Evolutionary conservation across 345 rosid genomes (phyloP), one percentile per base, ranked within the genome.

Genomic region (Cardamine resedifolia): DNA sequence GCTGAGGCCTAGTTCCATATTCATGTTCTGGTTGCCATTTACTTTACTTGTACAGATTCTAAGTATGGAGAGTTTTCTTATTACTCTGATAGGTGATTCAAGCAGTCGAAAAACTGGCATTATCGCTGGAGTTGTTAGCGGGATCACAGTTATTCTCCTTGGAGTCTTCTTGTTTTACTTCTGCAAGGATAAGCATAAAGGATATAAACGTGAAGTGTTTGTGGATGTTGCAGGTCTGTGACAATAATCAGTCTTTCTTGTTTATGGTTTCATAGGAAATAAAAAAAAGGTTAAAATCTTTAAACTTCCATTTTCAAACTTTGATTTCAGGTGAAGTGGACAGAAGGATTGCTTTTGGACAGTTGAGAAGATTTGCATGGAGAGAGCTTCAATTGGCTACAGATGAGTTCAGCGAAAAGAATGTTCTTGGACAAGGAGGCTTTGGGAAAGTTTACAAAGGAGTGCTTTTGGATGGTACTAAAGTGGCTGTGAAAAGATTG

Each of bases 281-380:
- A 34, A 3, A 15, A 11, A 14, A 56, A 16, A 23, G 31, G 21
- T 55, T 16, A n/a, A 16, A 50, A 26, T 23, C 53, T 49, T 39
- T 70, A 4, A 3, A 27, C n/a, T n/a, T n/a, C n/a, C n/a, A 8
- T 1, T 33, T 68, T 27, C 4, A 31, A 80, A 73, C 24, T 48
- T 58, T 18, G 65, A 2, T 66, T 36, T 77, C 81, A 95, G 99
- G 98, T 79, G 98, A 95, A 83, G 97, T 90, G 28, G 99, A 95
- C 81, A 79, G 91, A 77, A 85, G 96, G 82, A 90, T 95, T 79
- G 88, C 98, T 6, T 95, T 95, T 80, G 99, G 99, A 76, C 98
- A 92, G 74, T 58, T 95, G 78, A 95, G 84, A 85, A 83, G 97
- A 80, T 95, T 88, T 76, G 73, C 98, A n/a, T 95, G 96, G 96